phyloP scores from a whole-genome alignment of 2,329 filamentous ascomycete genomes.

The Zymoseptoria brevis region DNA sequence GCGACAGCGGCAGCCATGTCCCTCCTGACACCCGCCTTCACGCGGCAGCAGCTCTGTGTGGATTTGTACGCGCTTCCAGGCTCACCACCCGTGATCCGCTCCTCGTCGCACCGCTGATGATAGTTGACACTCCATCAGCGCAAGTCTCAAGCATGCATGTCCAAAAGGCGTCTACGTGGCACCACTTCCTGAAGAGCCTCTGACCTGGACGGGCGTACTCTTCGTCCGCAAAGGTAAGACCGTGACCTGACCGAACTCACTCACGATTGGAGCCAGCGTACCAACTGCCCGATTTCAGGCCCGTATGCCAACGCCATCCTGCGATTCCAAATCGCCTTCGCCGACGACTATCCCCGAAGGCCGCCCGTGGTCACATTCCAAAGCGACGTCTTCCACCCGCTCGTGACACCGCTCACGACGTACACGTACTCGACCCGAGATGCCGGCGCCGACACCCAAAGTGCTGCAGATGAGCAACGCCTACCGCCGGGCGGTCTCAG shows the following conservation, averaged over 20 bases:
- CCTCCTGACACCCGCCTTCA: slow-evolving; percentile 36
- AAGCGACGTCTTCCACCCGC: slow-evolving; percentile 89
- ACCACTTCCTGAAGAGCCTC: slow-evolving; percentile 71
- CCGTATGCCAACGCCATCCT: slow-evolving; percentile 83
- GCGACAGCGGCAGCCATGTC: slow-evolving; percentile 10
- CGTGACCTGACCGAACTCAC: not conserved
- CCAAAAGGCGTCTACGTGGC: slow-evolving; percentile 82
- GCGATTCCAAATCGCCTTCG: slow-evolving; percentile 84
- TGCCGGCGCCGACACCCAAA: slow-evolving; percentile 67
- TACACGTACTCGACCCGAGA: slow-evolving; percentile 83
- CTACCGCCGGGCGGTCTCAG: slow-evolving; percentile 86
- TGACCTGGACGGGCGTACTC: slow-evolving; percentile 81
- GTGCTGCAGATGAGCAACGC: slow-evolving; percentile 72
- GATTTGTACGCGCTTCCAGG: slow-evolving; percentile 56
- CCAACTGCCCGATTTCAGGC: slow-evolving; percentile 45
- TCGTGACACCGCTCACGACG: slow-evolving; percentile 87
- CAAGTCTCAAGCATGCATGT: slow-evolving; percentile 50
- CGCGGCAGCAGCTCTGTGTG: slow-evolving; percentile 67
- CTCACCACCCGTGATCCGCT: not conserved
- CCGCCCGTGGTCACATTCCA: slow-evolving; percentile 82
- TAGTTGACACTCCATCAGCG: slow-evolving; percentile 9
- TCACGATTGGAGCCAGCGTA: slow-evolving; percentile 1
- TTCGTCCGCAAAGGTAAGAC: slow-evolving; percentile 76
- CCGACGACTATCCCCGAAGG: slow-evolving; percentile 65
- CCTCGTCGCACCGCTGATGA: slow-evolving; percentile 9